Evolutionary conservation across 2,329 filamentous ascomycete genomes (phyloP).

Genomic region (Exophiala sp.): DNA sequence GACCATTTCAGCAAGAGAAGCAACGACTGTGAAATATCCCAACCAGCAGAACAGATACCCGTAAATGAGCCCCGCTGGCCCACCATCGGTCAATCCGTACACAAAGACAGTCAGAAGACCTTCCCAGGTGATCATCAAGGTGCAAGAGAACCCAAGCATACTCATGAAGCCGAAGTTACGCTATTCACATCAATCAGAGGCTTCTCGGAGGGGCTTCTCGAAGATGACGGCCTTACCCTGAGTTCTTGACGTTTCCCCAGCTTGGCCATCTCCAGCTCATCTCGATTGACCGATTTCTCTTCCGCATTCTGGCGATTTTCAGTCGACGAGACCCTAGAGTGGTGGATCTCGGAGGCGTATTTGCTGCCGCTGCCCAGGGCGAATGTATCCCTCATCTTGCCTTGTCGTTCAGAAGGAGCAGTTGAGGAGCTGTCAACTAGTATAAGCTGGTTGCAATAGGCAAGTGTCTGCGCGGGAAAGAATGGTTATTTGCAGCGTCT

Average conservation of each 20-base stretch:
- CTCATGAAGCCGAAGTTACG: conserved; percentile 30
- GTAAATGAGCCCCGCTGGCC: conserved; percentile 34
- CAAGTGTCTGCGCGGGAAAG: neutral
- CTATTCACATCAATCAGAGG: conserved; percentile 15
- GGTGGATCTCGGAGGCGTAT: conserved; percentile 11
- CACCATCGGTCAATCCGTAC: conserved; percentile 30
- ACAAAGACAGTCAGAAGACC: conserved; percentile 24
- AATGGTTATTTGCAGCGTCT: neutral
- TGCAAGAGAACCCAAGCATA: conserved; percentile 31
- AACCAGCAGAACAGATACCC: conserved; percentile 34
- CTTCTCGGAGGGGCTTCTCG: neutral
- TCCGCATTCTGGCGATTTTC: conserved; percentile 5
- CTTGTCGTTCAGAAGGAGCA: neutral
- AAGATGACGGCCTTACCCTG: conserved; percentile 4
- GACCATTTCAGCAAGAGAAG: conserved; percentile 32
- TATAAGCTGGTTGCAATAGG: neutral
- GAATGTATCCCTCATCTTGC: conserved; percentile 9
- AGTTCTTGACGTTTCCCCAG: conserved; percentile 18
- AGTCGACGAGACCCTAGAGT: conserved; percentile 12
- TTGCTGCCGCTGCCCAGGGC: conserved; percentile 13
- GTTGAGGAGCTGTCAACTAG: neutral
- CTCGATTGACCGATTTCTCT: conserved; percentile 15
- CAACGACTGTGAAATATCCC: conserved; percentile 30
- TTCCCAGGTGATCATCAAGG: conserved; percentile 32
- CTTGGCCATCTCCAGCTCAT: conserved; percentile 18